Evolutionary conservation across 1,284 basidiomycete genomes (phyloP).

Genomic region (Sanghuangporus baumii): DNA sequence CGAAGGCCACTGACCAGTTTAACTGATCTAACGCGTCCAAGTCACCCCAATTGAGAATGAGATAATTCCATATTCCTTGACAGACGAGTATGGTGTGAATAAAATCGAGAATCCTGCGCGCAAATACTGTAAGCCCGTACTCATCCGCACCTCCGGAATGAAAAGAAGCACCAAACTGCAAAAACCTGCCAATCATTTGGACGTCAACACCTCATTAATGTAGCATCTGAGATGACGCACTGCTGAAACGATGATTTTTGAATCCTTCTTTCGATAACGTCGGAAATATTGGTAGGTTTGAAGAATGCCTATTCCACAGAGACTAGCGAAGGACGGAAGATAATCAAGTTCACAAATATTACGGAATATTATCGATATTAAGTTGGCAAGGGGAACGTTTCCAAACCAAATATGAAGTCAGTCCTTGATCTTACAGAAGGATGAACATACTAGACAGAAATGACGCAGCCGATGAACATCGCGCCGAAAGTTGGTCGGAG

Average conservation of each 20-base stretch:
- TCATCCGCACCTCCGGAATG: background rate
- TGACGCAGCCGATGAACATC: conserved; percentile 17
- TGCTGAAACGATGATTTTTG: background rate
- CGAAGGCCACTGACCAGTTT: conserved; percentile 6
- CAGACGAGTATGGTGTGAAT: conserved; percentile 16
- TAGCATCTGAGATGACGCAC: background rate
- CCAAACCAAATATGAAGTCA: background rate
- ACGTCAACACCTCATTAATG: background rate
- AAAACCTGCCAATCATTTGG: conserved; percentile 1
- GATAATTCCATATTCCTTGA: conserved; percentile 14
- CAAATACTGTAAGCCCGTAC: background rate
- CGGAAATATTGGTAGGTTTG: conserved; percentile 15
- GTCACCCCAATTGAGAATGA: conserved; percentile 14
- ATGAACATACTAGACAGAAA: conserved; percentile 15
- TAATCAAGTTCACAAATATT: background rate
- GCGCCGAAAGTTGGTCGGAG: conserved; percentile 15
- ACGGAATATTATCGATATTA: background rate
- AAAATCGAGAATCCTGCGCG: conserved; percentile 12
- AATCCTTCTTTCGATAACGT: conserved; percentile 12
- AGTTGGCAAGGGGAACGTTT: background rate
- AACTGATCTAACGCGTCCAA: conserved; percentile 7
- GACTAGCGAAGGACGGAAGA: background rate
- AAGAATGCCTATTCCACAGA: conserved; percentile 14
- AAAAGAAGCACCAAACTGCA: conserved; percentile 8
- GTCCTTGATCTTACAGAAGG: background rate